Evolutionary conservation across 2,329 filamentous ascomycete genomes (phyloP), one percentile per base, ranked within the genome.

Genomic region (Akanthomyces dipterigenus): DNA sequence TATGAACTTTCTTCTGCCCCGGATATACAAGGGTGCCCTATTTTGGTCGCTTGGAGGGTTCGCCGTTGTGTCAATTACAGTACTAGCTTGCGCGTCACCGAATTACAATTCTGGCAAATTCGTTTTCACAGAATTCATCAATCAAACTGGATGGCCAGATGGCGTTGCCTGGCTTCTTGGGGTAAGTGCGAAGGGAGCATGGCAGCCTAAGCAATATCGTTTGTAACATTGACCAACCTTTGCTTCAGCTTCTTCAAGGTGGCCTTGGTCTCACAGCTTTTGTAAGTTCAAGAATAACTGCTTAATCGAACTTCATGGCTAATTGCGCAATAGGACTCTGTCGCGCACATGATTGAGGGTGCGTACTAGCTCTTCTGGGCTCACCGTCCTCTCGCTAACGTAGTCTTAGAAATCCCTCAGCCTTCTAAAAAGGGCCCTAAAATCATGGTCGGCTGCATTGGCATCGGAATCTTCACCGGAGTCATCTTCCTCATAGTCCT

Each of bases 41-140:
- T 80, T 84, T 31, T 91, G 88, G 88, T 88, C 85, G 0, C 77
- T 91, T 2, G 73, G 78, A 2, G 88, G 88, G 0, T 90, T 91
- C 65, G 75, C 82, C 18, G 75, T 90, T 58, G 88, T 91, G 58
- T 88, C 79, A 46, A 88, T 90, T 63, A 88, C 87, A 0, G 76
- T 89, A 0, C 76, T 91, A 38, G 80, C 85, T 1, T 88, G 85
- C 65, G 78, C 86, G 0, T 82, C 87, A 1, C 86, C 86, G 0
- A 77, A 86, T 64, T 91, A 83, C 69, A 70, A 66, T 3, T 70
- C 68, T 0, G 69, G 67, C 1, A 66, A 66, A 2, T 73, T 72
- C 34, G 70, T 72, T 0, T 73, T 73, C 28, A 64, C 70, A 2
- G 64, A 68, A 0, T 73, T 73, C 1, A 69, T 71, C 63, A 73